Conservation (phyloP, 1,284 basidiomycete species). For the Amylostereum areolatum region DNA sequence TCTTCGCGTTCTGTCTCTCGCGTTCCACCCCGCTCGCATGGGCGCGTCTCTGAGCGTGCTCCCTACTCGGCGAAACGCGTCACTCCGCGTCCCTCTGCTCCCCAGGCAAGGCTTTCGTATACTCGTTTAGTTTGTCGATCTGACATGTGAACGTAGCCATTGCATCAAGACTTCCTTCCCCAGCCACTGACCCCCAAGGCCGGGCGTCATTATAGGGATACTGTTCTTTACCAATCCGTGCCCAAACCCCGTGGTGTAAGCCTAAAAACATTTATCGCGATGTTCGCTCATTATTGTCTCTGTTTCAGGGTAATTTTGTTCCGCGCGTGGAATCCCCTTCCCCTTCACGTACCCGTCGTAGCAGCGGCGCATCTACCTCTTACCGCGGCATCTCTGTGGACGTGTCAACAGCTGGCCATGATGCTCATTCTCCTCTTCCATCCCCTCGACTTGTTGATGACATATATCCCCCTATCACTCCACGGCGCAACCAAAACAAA, state of each 20-base stretch:
- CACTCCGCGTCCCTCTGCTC: slow-evolving; percentile 16
- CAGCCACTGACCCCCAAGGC: background rate
- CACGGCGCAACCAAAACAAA: slow-evolving; percentile 21
- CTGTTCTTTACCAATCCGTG: slow-evolving; percentile 13
- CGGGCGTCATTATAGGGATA: slow-evolving; percentile 12
- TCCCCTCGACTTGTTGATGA: background rate
- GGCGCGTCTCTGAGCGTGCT: slow-evolving; percentile 48
- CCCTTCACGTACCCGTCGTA: slow-evolving; percentile 12
- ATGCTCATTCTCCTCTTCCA: background rate
- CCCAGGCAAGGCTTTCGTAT: slow-evolving; percentile 27
- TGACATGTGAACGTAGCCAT: background rate
- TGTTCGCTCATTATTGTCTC: background rate
- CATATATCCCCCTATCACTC: slow-evolving; percentile 11
- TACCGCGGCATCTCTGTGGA: slow-evolving; percentile 6
- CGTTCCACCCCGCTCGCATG: slow-evolving; percentile 40
- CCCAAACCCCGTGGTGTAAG: slow-evolving; percentile 6
- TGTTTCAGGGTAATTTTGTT: slow-evolving; percentile 8
- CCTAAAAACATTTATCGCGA: background rate
- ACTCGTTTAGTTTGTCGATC: background rate
- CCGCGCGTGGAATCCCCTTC: slow-evolving; percentile 14
- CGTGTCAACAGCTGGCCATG: slow-evolving; percentile 1
- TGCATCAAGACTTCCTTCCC: background rate
- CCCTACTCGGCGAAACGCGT: slow-evolving; percentile 21
- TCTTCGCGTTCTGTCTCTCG: slow-evolving; percentile 19
- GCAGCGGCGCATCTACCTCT: slow-evolving; percentile 10